Evolutionary conservation across 2,329 filamentous ascomycete species (phyloP).

Genomic region (Calonectria pseudoreteaudii): DNA sequence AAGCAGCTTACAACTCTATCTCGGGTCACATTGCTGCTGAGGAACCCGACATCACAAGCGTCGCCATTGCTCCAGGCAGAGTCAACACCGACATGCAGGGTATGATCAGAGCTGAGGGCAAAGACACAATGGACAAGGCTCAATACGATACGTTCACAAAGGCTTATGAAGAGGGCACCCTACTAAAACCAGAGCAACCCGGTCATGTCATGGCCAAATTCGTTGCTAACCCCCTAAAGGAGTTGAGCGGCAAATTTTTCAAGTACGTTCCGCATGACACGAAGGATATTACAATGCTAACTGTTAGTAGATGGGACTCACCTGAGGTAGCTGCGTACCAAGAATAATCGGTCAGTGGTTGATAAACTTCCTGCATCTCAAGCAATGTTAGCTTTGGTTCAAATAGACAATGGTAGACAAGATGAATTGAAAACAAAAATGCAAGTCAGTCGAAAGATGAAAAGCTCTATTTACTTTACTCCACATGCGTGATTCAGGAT

Average conservation of each 20-base stretch:
- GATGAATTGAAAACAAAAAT: conserved; percentile 41
- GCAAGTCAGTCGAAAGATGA: conserved; percentile 84
- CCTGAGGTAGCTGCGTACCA: conserved; percentile 66
- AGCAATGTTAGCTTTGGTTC: conserved; percentile 39
- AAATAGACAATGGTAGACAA: conserved; percentile 27
- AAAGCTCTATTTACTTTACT: conserved; percentile 77
- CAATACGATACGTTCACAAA: conserved; percentile 77
- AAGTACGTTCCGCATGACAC: conserved; percentile 60
- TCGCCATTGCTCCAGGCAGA: conserved; percentile 82
- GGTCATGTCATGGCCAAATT: conserved; percentile 88
- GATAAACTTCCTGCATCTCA: conserved; percentile 35
- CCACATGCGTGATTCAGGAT: conserved; percentile 76
- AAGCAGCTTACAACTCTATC: conserved; percentile 86
- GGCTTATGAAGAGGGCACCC: conserved; percentile 75
- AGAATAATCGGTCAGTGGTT: conserved; percentile 39
- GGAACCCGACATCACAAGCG: conserved; percentile 78
- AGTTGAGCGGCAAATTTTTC: conserved; percentile 82
- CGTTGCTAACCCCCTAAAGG: conserved; percentile 71
- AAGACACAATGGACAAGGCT: conserved; percentile 60
- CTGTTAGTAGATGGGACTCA: conserved; percentile 51
- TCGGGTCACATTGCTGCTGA: conserved; percentile 79
- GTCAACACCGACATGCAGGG: conserved; percentile 93
- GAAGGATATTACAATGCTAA: conserved; percentile 29
- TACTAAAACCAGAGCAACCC: conserved; percentile 86
- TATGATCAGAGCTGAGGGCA: conserved; percentile 75